A percentile compares a stretch with the other conserved stretches of the same genome.
phyloP scores from a whole-genome alignment of 1,284 basidiomycete species.

The Cryptococcus jaspeensis region DNA sequence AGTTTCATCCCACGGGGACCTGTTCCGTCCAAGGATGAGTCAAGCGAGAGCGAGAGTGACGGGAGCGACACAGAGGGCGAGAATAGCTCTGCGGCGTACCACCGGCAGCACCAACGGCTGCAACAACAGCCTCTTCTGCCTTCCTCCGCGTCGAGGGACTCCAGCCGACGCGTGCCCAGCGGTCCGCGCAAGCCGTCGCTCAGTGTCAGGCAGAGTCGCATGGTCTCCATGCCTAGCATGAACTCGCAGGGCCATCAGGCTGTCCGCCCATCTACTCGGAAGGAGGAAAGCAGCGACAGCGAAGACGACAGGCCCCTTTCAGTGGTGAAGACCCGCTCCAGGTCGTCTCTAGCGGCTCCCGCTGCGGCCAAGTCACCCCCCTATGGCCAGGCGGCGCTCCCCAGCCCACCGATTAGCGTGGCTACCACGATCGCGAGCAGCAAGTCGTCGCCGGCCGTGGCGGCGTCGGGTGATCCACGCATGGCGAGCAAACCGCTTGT shows the following conservation, averaged over 20 bases:
- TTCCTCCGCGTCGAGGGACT: neutral
- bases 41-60: slow-evolving; percentile 13
- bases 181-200: slow-evolving; percentile 11
- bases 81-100: neutral
- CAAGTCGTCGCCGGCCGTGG: slow-evolving; percentile 1
- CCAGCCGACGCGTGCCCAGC: slow-evolving; percentile 1
- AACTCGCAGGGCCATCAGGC: neutral
- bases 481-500: too few species aligned
- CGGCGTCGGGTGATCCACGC: neutral
- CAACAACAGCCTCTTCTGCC: neutral
- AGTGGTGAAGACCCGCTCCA: slow-evolving; percentile 6
- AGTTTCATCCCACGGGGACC: slow-evolving; percentile 6
- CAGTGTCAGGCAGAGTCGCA: slow-evolving; percentile 2
- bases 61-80: neutral
- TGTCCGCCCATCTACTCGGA: neutral
- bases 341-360: slow-evolving; percentile 3
- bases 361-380: neutral
- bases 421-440: neutral
- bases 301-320: slow-evolving; percentile 20
- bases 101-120: too few species aligned
- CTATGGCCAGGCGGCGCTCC: neutral
- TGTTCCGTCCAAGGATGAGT: slow-evolving; percentile 15
- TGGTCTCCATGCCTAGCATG: slow-evolving; percentile 1
- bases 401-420: neutral
- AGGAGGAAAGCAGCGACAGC: neutral